Evolutionary conservation across 768 basidiomycete genomes (phyloP), one percentile per base, ranked within the genome.

Genomic region (Rhodotorula sphaerocarpa): DNA sequence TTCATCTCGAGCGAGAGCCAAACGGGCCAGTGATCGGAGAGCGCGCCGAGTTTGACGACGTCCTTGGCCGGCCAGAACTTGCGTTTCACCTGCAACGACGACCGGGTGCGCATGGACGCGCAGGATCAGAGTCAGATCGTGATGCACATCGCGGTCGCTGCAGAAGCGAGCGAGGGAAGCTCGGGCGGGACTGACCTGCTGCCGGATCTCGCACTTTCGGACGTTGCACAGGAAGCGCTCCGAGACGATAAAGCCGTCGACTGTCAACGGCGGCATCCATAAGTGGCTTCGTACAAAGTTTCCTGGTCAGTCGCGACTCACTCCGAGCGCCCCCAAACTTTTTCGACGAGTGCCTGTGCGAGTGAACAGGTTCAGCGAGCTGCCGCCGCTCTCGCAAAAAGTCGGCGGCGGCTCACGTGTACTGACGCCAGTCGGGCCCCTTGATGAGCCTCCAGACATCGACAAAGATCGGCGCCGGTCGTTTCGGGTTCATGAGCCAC

Each of bases 161-260:
- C n/a, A n/a, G n/a, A n/a, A n/a, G n/a, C n/a, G n/a, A n/a, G n/a
- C n/a, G n/a, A n/a, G n/a, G n/a, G n/a, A n/a, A n/a, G n/a, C n/a
- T n/a, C n/a, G n/a, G 39, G 41, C 20, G 12, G 21, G 6, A 14
- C 48, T 30, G 30, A 88, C 86, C 72, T 89, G 87, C 64, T 81
- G 81, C 47, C 89, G 79, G 59, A 90, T 90, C 75, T 88, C 87
- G 73, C 89, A 90, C 82, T 82, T 80, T 77, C 84, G 84, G 47
- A 84, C 84, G 31, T 79, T 78, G 33, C 82, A 80, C 18, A 75
- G 75, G 41, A 90, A 77, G 44, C 85, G 80, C 73, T 88, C 82
- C 65, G 31, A 90, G 82, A 73, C 25, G 46, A 67, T 58, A 43
- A 66, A 88, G 79, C 86, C 85, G 73, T 91, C 89, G 31, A 91